Conservation (phyloP, 768 basidiomycete species). For the Phanerochaete carnosa region DNA sequence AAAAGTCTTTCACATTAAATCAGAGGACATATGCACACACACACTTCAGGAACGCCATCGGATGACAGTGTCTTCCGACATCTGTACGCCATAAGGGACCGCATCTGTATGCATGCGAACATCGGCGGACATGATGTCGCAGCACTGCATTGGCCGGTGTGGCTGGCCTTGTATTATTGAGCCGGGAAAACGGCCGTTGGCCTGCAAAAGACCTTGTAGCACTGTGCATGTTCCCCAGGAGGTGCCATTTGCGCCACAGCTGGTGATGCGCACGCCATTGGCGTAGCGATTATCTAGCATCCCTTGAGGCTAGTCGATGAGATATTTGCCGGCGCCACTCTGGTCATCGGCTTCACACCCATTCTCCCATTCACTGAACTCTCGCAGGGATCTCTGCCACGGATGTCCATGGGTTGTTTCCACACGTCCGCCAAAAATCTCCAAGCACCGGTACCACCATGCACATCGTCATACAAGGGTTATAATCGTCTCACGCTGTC, state of each 20-base stretch:
- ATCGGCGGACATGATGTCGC: conserved; percentile 20
- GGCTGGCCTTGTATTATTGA: conserved; percentile 21
- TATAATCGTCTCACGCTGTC: conserved; percentile 15
- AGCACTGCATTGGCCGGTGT: conserved; percentile 22
- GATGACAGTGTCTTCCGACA: conserved; percentile 24
- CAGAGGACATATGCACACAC: conserved; percentile 25
- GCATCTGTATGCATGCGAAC: not conserved
- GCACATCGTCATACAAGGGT: not conserved
- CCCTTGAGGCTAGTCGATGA: conserved; percentile 19
- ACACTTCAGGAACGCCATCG: conserved; percentile 22
- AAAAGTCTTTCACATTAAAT: conserved; percentile 28
- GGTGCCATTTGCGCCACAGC: conserved; percentile 21
- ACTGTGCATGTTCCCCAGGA: conserved; percentile 28
- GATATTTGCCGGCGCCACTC: conserved; percentile 17
- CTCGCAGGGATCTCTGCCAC: conserved; percentile 22
- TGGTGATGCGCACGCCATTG: conserved; percentile 16
- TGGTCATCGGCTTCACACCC: conserved; percentile 13
- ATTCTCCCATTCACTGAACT: conserved; percentile 18
- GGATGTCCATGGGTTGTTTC: conserved; percentile 20
- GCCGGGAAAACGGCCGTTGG: conserved; percentile 19
- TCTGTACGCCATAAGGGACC: conserved; percentile 9
- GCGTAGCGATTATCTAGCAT: conserved; percentile 17
- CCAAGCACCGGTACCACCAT: not conserved
- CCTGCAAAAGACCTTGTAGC: conserved; percentile 22
- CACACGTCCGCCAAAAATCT: conserved; percentile 8